Evolutionary conservation across 352 stramenopile genomes (phyloP).

Genomic region (Pythium volutum): DNA sequence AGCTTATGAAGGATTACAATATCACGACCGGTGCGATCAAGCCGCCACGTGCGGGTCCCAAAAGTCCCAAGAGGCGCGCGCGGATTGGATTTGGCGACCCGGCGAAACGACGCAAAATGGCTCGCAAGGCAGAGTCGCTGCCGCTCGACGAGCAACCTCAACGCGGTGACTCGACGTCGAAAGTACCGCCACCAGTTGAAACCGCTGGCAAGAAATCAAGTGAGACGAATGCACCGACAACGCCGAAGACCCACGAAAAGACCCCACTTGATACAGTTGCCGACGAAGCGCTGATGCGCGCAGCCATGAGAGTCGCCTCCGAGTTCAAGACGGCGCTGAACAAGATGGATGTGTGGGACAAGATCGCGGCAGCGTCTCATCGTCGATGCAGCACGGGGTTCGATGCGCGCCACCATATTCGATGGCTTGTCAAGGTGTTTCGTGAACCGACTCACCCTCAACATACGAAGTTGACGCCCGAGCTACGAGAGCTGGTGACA

Average conservation of each 20-base stretch:
- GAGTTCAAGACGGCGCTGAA: background rate
- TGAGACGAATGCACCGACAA: background rate
- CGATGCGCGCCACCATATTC: background rate
- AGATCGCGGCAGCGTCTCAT: background rate
- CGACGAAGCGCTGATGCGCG: background rate
- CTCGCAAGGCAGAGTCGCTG: background rate
- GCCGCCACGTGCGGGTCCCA: background rate
- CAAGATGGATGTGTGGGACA: constrained; percentile 3
- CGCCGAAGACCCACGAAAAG: background rate
- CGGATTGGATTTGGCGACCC: constrained; percentile 1
- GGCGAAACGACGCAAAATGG: background rate
- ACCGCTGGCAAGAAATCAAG: too few relatives aligned
- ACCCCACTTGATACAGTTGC: background rate
- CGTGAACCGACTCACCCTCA: background rate
- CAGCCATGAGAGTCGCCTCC: background rate
- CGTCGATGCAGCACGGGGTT: background rate
- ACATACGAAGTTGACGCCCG: background rate
- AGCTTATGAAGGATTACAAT: background rate
- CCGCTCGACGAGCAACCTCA: background rate
- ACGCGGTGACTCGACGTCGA: background rate
- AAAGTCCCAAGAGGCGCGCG: background rate
- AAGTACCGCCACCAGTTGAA: background rate
- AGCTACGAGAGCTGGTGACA: background rate
- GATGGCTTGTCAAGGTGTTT: constrained; percentile 5
- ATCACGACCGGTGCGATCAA: background rate